Base-by-base conservation (phyloP, 306 rosid genomes). In the Comarum palustre region DNA sequence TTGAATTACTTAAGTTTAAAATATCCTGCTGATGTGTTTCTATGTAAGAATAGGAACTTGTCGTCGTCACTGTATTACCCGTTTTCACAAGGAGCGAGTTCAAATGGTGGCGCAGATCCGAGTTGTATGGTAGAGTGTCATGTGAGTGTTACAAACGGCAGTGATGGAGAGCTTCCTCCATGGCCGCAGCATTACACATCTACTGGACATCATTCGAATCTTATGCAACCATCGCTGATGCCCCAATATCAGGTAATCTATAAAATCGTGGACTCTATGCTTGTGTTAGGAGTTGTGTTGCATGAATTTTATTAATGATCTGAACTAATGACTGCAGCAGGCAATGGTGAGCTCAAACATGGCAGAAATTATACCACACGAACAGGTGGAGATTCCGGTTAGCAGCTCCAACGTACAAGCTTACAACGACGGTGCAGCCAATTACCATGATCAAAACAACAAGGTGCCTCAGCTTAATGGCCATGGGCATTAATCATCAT, bases 21-120 rank as follows among this genome's bases (percentile, higher is more conserved):
- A 42, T 12, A 16, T 2, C 4, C 17, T 38, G 6, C 38, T 34
- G 38, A 5, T 16, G 3, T 51, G 46, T 36, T 38, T 39, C 1
- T 32, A 34, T 16, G 17, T 24, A 41, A 14, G 8, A 16, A 6
- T 36, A 87, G 96, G 85, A 87, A 86, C 42, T 84, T 86, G 72
- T 72, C 87, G 10, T 83, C 93, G 1, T 61, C 84, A 0, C 66
- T 84, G 4, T 90, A 84, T 15, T 88, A 85, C 73, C 87, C 93
- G 20, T 88, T 84, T 82, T 77, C 90, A 1, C 96, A 86, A 78
- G 96, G 91, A 19, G 66, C 82, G 0, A 83, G 76, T 66, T 86
- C 91, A 51, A 88, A 77, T 20, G 82, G 68, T 0, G 31, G 31
- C 1, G 25, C 25, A 24, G 85, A 90, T 47, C 86, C 84, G 34